Evolutionary conservation across 192 early-diverging fungal species (phyloP), one percentile per base, ranked within the genome.

Genomic region (Coemansia erecta): DNA sequence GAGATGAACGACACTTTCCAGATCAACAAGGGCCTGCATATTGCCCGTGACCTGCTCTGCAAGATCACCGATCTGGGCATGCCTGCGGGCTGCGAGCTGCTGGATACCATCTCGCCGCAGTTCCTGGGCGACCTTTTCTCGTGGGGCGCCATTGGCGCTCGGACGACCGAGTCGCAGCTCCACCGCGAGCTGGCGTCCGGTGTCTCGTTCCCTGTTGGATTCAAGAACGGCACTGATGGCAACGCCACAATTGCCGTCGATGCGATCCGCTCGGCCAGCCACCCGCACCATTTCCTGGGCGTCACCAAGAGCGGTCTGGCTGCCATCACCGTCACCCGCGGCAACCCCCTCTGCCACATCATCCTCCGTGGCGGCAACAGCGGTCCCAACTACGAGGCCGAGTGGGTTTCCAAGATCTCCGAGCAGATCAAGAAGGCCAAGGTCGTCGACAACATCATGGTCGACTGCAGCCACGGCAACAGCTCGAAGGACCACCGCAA

Each of bases 201-300:
- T 11, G 85, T 92, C 14, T 94, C 92, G 44, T 92, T 95, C 85
- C 94, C 95, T 9, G 88, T 98, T n/a, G 95, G 95, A 0, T 97
- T 98, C 87, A 98, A 98, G 82, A 97, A 96, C 62, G 92, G 94
- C 51, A 98, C 96, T 5, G 94, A 98, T 61, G 96, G 96, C 43
- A 97, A 88, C 60, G 84, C 85, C 24, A 63, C 63, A 7, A 86
- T 91, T 44, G 89, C 90, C 1, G 74, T 90, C 14, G 88, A 91
- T 56, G 89, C 86, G 23, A 92, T 90, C 63, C 84, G 84, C 50
- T 83, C 87, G 10, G 85, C 85, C 48, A 69, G 84, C 26, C 79
- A 85, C 50, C 88, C 90, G 22, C 94, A 97, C 68, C 90, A 92
- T 68, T 97, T 97, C 82, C 72, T 97, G 58, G 90, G 90, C 26